Percentiles rank a stretch among this genome's conserved stretches.
Evolutionary conservation across 352 stramenopile genomes (phyloP).

Genomic region (Thraustotheca clavata): DNA sequence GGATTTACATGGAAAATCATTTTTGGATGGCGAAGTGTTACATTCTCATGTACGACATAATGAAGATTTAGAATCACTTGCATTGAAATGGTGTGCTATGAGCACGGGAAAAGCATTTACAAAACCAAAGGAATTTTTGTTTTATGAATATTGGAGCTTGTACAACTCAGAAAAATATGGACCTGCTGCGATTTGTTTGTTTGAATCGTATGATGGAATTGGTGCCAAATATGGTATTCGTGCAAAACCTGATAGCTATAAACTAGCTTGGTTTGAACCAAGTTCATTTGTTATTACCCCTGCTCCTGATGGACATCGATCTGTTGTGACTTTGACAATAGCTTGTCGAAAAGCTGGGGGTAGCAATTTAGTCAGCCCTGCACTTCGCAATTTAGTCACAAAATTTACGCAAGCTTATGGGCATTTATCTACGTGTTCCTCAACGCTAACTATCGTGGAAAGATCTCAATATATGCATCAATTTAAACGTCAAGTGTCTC

Average conservation of each 20-base stretch:
- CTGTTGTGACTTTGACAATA: slow-evolving; percentile 63
- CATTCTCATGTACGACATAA: slow-evolving; percentile 37
- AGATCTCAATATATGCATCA: background rate
- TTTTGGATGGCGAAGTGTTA: slow-evolving; percentile 72
- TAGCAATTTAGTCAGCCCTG: slow-evolving; percentile 53
- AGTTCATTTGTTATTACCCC: slow-evolving; percentile 67
- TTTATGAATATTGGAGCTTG: slow-evolving; percentile 72
- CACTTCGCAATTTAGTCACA: slow-evolving; percentile 54
- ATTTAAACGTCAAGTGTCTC: background rate
- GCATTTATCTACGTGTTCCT: slow-evolving; percentile 24
- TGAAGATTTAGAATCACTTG: slow-evolving; percentile 47
- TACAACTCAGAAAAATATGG: slow-evolving; percentile 49
- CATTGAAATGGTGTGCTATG: slow-evolving; percentile 78
- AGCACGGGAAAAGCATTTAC: slow-evolving; percentile 68
- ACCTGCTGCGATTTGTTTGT: slow-evolving; percentile 54
- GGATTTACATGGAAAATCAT: slow-evolving; percentile 59
- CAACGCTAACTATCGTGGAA: background rate
- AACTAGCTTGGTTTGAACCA: slow-evolving; percentile 65
- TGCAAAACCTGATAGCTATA: slow-evolving; percentile 63
- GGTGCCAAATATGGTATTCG: slow-evolving; percentile 66
- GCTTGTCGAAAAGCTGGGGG: slow-evolving; percentile 68
- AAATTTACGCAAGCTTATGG: slow-evolving; percentile 48
- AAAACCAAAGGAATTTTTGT: slow-evolving; percentile 71
- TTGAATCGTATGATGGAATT: slow-evolving; percentile 76
- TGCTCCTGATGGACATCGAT: slow-evolving; percentile 51